These are phyloP conservation scores for Dictyostelium firmibasis DNA, from an alignment of 78 protist genomes.

Conservation along the genomic window DNA sequence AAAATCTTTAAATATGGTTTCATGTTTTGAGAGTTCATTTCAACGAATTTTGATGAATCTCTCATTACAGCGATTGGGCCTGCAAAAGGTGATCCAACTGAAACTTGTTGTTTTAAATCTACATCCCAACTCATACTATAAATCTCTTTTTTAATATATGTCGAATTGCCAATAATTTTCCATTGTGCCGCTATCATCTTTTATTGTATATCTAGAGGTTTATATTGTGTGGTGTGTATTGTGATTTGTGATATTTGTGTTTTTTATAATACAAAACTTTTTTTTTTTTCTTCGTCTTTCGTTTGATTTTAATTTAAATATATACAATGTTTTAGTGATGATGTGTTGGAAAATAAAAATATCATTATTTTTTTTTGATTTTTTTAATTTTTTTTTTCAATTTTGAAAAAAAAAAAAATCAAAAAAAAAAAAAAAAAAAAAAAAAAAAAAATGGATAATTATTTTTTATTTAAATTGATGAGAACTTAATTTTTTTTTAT, in stretches of 20 bases:
- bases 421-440: no score
- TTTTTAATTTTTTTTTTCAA: no score
- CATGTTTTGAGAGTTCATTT: constrained; percentile 19
- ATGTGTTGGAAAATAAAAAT: background rate
- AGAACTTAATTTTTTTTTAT: no score
- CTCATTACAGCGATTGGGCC: constrained; percentile 63
- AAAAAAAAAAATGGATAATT: no score
- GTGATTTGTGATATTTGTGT: no score
- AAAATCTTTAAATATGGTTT: constrained; percentile 14
- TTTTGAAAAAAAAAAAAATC: no score
- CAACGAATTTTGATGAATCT: constrained; percentile 42
- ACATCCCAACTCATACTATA: constrained; percentile 63
- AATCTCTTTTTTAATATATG: constrained; percentile 27
- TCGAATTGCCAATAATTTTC: constrained; percentile 44
- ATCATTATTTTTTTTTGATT: background rate
- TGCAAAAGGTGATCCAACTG: constrained; percentile 61
- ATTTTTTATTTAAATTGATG: no score
- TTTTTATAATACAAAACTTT: background rate
- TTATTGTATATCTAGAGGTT: no score
- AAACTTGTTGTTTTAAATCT: constrained; percentile 18
- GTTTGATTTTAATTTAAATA: background rate
- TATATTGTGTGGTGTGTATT: no score
- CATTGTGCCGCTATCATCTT: constrained; percentile 42
- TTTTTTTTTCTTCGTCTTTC: background rate
- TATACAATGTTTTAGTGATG: background rate